phyloP scores from a whole-genome alignment of 2,329 filamentous ascomycete species.

The Pyrenochaeta sp. region DNA sequence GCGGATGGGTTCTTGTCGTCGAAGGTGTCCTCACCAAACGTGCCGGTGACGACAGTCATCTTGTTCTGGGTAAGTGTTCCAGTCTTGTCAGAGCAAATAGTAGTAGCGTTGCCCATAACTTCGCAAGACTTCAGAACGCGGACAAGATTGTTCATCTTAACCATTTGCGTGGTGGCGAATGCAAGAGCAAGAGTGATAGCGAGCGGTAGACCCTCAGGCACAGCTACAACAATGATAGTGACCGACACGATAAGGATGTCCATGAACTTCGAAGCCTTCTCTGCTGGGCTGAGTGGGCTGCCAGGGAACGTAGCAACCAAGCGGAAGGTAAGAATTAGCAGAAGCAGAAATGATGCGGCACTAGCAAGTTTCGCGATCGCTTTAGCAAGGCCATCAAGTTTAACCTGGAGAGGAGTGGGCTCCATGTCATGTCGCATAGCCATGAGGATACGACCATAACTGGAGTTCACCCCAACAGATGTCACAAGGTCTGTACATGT shows the following conservation, averaged over 20 bases:
- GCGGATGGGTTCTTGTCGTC: conserved; percentile 63
- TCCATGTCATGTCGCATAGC: conserved; percentile 78
- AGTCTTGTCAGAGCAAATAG: conserved; percentile 50
- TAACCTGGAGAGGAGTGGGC: conserved; percentile 79
- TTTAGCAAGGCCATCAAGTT: conserved; percentile 78
- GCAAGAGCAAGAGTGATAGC: conserved; percentile 73
- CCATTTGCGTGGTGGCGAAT: conserved; percentile 68
- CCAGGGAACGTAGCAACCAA: conserved; percentile 46
- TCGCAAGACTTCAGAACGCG: conserved; percentile 47
- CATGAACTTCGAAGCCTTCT: conserved; percentile 77
- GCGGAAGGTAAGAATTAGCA: conserved; percentile 57
- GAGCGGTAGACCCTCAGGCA: conserved; percentile 71
- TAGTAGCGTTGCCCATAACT: conserved; percentile 47
- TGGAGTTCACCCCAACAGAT: conserved; percentile 76
- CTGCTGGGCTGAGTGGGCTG: conserved; percentile 64
- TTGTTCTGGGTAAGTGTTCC: conserved; percentile 51
- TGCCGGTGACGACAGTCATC: conserved; percentile 71
- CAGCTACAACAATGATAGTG: conserved; percentile 73
- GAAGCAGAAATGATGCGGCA: conserved; percentile 78
- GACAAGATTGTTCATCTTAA: conserved; percentile 48
- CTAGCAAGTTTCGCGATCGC: conserved; percentile 82
- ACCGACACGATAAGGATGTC: conserved; percentile 72
- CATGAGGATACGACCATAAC: conserved; percentile 79
- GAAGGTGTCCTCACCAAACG: conserved; percentile 62
- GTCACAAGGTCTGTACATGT: conserved; percentile 64